Evolutionary conservation across 1,139 yeast species (phyloP).

Genomic region (Protomyces arabidopsidicola): DNA sequence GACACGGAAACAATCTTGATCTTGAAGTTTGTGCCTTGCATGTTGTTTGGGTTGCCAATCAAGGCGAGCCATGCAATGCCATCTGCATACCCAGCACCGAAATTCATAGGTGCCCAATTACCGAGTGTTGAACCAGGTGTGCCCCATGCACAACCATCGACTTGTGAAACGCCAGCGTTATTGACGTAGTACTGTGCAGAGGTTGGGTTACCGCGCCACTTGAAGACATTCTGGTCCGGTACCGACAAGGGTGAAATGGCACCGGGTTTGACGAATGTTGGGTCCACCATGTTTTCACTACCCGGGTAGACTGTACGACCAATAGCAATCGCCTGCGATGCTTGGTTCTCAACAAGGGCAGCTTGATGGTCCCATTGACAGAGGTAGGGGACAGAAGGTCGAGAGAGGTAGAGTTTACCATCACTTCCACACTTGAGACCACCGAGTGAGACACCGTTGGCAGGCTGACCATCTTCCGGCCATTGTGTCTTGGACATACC

Average conservation of each 20-base stretch:
- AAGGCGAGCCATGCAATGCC: constrained; percentile 83
- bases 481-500: constrained; percentile 98
- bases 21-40: constrained; percentile 69
- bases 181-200: constrained; percentile 96
- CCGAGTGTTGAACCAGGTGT: constrained; percentile 71
- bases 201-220: constrained; percentile 73
- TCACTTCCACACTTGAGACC: constrained; percentile 66
- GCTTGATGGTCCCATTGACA: constrained; percentile 79
- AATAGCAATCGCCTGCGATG: constrained; percentile 64
- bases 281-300: constrained; percentile 95
- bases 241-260: constrained; percentile 62
- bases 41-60: constrained; percentile 72
- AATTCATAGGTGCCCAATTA: constrained; percentile 96
- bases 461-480: constrained; percentile 73
- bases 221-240: constrained; percentile 68
- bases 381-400: constrained; percentile 56
- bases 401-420: constrained; percentile 77
- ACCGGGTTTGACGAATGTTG: constrained; percentile 76
- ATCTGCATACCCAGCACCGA: constrained; percentile 82
- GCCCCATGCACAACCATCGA: constrained; percentile 95
- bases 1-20: constrained; percentile 75
- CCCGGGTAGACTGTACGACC: constrained; percentile 99
- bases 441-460: constrained; percentile 84
- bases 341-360: constrained; percentile 64
- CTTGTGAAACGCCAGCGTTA: constrained; percentile 85